Percentiles rank a stretch among this genome's conserved stretches.
Evolutionary conservation across 495 filamentous ascomycete species (phyloP).

Genomic region (Aspergillus bertholletiae): DNA sequence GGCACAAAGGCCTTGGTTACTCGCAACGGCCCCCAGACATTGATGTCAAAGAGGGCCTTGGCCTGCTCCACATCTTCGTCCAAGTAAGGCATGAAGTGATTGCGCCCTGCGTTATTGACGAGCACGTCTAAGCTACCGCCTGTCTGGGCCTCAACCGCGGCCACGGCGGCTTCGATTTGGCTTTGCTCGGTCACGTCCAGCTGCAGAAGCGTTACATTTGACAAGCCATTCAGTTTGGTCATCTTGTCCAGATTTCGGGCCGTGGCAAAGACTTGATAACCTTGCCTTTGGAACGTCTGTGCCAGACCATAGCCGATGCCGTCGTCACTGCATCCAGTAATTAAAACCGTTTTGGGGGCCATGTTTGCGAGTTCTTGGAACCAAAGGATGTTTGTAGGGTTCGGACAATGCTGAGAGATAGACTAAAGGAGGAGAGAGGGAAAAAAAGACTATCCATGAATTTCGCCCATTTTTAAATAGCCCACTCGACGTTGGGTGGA

Average conservation of each 20-base stretch:
- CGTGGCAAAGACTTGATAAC: constrained; percentile 33
- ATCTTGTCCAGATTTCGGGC: constrained; percentile 30
- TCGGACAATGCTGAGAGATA: too few relatives aligned
- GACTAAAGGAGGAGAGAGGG: too few relatives aligned
- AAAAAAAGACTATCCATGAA: too few relatives aligned
- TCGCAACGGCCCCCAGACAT: constrained; percentile 56
- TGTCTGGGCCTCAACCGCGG: constrained; percentile 53
- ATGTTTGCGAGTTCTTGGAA: background rate
- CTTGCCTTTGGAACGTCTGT: constrained; percentile 30
- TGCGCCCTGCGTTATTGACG: constrained; percentile 64
- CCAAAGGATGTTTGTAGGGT: background rate
- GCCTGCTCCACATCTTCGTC: constrained; percentile 50
- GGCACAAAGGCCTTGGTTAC: constrained; percentile 53
- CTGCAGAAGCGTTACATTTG: constrained; percentile 12
- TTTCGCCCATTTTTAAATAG: too few relatives aligned
- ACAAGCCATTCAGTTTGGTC: constrained; percentile 15
- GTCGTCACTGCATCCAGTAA: constrained; percentile 46
- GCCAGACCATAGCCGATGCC: constrained; percentile 43
- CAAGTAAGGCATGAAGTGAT: constrained; percentile 47
- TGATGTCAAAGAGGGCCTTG: constrained; percentile 56
- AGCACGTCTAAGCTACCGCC: constrained; percentile 59
- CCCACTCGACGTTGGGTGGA: too few relatives aligned
- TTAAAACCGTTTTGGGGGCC: constrained; percentile 24
- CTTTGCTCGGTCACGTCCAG: constrained; percentile 17
- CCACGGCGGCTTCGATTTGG: constrained; percentile 19